A percentile compares a stretch with the other conserved stretches of the same genome.
Evolutionary conservation across 331 rosid species (phyloP).

Genomic region (Pyrus hybrid): DNA sequence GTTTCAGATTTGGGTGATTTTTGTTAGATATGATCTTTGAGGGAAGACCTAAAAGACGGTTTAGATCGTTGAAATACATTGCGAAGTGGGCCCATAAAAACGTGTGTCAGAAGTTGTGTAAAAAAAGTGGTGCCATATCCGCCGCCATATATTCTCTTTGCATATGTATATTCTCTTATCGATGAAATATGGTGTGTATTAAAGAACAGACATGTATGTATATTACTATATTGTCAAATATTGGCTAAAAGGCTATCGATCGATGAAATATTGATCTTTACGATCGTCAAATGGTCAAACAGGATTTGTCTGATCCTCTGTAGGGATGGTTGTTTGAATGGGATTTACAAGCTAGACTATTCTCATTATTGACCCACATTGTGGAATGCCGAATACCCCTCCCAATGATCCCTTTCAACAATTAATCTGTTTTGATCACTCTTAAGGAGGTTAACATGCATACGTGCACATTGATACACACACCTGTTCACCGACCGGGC

Average conservation of each 20-base stretch:
- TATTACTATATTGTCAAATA: no score
- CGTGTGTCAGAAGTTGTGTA: no score
- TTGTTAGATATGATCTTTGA: no score
- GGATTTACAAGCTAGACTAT: not conserved
- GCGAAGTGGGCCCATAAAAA: no score
- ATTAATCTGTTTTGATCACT: not conserved
- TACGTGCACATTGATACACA: not conserved
- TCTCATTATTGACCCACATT: not conserved
- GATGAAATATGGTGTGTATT: not conserved
- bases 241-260: not conserved
- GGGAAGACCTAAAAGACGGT: no score
- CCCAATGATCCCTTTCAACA: not conserved
- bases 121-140: no score
- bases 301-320: not conserved
- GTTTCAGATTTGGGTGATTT: no score
- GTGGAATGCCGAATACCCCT: no score
- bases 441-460: not conserved
- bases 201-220: not conserved
- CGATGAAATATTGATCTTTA: not conserved
- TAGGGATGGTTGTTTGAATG: not conserved
- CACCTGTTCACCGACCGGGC: not conserved
- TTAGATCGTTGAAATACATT: no score
- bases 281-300: not conserved
- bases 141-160: not conserved
- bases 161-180: not conserved